Evolutionary conservation across 2,329 filamentous ascomycete species (phyloP).

Genomic region (Exutisphaerella laricina): DNA sequence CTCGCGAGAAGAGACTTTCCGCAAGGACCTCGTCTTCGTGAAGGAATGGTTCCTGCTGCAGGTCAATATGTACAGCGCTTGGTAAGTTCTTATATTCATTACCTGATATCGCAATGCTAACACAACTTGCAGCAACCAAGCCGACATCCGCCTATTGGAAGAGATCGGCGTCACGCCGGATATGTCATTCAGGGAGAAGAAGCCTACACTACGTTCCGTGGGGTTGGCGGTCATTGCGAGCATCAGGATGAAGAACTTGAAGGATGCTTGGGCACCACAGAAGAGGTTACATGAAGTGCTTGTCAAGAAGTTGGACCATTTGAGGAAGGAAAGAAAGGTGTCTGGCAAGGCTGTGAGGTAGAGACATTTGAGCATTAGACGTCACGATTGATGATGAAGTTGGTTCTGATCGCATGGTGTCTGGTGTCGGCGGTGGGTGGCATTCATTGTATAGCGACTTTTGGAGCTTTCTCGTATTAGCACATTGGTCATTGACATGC

Average conservation of each 20-base stretch:
- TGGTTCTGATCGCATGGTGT: too few relatives aligned
- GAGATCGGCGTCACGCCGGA: slow-evolving; percentile 67
- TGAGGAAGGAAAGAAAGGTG: slow-evolving; percentile 32
- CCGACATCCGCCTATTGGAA: slow-evolving; percentile 78
- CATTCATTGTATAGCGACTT: too few relatives aligned
- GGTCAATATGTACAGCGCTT: slow-evolving; percentile 78
- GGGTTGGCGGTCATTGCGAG: slow-evolving; percentile 46
- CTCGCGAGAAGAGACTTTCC: slow-evolving; percentile 72
- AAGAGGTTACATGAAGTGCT: slow-evolving; percentile 45
- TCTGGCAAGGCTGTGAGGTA: slow-evolving; percentile 6
- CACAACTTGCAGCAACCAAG: slow-evolving; percentile 66
- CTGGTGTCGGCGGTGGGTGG: too few relatives aligned
- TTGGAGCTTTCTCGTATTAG: too few relatives aligned
- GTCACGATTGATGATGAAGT: too few relatives aligned
- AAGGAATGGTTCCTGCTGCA: slow-evolving; percentile 78
- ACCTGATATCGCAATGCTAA: slow-evolving; percentile 6
- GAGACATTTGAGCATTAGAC: too few relatives aligned
- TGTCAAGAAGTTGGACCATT: slow-evolving; percentile 42
- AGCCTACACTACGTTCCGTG: slow-evolving; percentile 45
- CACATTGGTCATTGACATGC: too few relatives aligned
- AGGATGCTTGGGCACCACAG: slow-evolving; percentile 46
- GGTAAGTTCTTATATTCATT: slow-evolving; percentile 56
- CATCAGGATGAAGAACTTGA: slow-evolving; percentile 47
- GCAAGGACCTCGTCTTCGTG: slow-evolving; percentile 74
- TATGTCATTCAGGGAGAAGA: slow-evolving; percentile 42